phyloP scores from a whole-genome alignment of 2,329 filamentous ascomycete species.

The Curvularia eragrostidis region DNA sequence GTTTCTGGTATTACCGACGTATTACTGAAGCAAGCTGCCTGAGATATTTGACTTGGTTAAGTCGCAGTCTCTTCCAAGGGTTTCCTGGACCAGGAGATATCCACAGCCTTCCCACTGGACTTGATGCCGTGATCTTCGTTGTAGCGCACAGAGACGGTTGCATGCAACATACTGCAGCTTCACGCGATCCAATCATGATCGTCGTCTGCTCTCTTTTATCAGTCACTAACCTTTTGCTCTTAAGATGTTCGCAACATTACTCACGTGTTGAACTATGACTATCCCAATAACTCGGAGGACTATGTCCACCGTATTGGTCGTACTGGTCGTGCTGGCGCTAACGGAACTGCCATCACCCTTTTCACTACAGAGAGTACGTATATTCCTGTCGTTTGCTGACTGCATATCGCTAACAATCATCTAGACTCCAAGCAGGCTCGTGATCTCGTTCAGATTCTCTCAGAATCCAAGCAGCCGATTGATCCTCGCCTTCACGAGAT shows the following conservation, averaged over 20 bases:
- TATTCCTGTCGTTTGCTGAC: not conserved
- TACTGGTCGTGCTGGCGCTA: slow-evolving; percentile 78
- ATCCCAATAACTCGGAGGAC: slow-evolving; percentile 87
- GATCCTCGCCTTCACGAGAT: slow-evolving; percentile 96
- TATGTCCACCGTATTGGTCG: slow-evolving; percentile 73
- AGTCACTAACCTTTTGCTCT: slow-evolving; percentile 78
- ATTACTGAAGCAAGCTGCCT: slow-evolving; percentile 71
- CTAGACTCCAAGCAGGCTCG: slow-evolving; percentile 72
- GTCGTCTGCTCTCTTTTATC: slow-evolving; percentile 54
- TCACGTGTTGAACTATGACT: slow-evolving; percentile 99
- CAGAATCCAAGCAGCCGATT: slow-evolving; percentile 97
- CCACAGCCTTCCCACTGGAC: slow-evolving; percentile 58
- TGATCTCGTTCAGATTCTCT: slow-evolving; percentile 90
- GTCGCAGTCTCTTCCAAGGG: slow-evolving; percentile 71
- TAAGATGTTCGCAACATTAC: slow-evolving; percentile 99
- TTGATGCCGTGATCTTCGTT: slow-evolving; percentile 53
- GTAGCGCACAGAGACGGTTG: slow-evolving; percentile 64
- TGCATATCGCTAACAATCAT: slow-evolving; percentile 38
- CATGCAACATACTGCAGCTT: slow-evolving; percentile 61
- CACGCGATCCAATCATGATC: slow-evolving; percentile 66
- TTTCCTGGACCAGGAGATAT: slow-evolving; percentile 68
- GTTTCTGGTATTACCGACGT: slow-evolving; percentile 74
- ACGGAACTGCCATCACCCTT: slow-evolving; percentile 95
- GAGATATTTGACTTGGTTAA: slow-evolving; percentile 80
- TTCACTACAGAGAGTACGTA: slow-evolving; percentile 99